phyloP scores from a whole-genome alignment of 345 rosid species.

The Cardamine occulta region DNA sequence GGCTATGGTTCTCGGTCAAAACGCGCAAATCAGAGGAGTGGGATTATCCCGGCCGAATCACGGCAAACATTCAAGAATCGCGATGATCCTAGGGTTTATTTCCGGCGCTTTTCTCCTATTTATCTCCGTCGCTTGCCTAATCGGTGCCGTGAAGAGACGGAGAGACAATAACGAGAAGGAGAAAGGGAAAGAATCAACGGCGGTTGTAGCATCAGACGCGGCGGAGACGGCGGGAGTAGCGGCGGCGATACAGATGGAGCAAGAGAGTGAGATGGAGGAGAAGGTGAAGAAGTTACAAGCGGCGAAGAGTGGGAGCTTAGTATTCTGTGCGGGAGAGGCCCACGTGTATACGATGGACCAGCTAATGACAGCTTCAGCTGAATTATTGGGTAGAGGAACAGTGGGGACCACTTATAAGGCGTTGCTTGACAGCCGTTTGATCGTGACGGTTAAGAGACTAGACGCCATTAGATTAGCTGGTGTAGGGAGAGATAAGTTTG shows the following conservation, averaged over 20 bases:
- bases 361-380: constrained; percentile 93
- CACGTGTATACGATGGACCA: constrained; percentile 83
- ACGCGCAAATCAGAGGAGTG: constrained; percentile 54
- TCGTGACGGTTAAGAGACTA: constrained; percentile 79
- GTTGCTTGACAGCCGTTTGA: constrained; percentile 74
- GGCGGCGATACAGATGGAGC: constrained; percentile 68
- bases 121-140: constrained; percentile 58
- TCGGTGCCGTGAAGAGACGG: constrained; percentile 55
- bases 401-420: constrained; percentile 89
- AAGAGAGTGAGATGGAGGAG: constrained; percentile 77
- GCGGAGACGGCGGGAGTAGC: constrained; percentile 56
- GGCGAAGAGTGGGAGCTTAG: constrained; percentile 77
- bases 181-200: constrained; percentile 39
- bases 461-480: constrained; percentile 67
- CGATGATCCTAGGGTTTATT: constrained; percentile 60
- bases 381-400: constrained; percentile 83
- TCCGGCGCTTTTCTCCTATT: constrained; percentile 54
- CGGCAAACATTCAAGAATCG: constrained; percentile 48
- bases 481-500: constrained; percentile 61
- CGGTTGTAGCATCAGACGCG: constrained; percentile 41
- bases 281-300: constrained; percentile 74
- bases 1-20: constrained; percentile 49
- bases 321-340: constrained; percentile 89
- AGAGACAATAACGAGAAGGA: constrained; percentile 37
- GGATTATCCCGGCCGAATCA: constrained; percentile 43